Conservation (phyloP, 2,329 filamentous ascomycete genomes). For the Zymoseptoria pseudotritici region DNA sequence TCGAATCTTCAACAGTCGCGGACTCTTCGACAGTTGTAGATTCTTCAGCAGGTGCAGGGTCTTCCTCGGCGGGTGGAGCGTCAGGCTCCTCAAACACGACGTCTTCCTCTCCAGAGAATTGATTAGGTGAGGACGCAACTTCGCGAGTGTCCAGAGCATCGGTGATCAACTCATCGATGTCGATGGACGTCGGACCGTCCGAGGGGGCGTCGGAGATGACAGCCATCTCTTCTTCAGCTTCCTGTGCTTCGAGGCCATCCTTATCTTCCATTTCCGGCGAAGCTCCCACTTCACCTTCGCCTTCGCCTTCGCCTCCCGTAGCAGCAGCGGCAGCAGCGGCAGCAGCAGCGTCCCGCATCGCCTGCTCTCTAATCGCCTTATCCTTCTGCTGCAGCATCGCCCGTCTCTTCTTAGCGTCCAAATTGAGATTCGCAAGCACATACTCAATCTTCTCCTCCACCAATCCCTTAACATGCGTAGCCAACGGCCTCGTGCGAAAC, state of each 20-base stretch:
- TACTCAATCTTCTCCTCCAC: conserved; percentile 69
- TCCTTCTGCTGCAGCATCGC: not conserved
- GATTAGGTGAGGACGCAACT: not conserved
- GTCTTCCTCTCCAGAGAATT: not conserved
- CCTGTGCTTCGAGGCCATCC: not conserved
- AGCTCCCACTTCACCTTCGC: not conserved
- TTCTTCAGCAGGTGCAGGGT: not conserved
- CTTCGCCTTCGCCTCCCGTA: conserved; percentile 1
- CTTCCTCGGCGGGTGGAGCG: not conserved
- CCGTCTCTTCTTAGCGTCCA: conserved; percentile 6
- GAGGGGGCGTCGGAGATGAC: not conserved
- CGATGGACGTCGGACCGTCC: not conserved
- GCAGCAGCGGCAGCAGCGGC: conserved; percentile 8
- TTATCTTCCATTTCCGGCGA: not conserved
- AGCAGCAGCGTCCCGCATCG: conserved; percentile 23
- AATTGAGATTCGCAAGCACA: conserved; percentile 52
- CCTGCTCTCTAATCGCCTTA: conserved; percentile 15
- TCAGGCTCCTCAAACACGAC: not conserved
- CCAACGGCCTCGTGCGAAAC: conserved; percentile 67
- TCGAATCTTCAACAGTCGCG: not conserved
- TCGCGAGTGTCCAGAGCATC: not conserved
- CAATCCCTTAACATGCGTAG: conserved; percentile 68
- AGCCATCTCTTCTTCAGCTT: conserved; percentile 31
- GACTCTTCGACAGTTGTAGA: not conserved
- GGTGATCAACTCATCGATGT: not conserved